Conservation (phyloP, 2,329 filamentous ascomycete species). For the Sporothrix pallida region DNA sequence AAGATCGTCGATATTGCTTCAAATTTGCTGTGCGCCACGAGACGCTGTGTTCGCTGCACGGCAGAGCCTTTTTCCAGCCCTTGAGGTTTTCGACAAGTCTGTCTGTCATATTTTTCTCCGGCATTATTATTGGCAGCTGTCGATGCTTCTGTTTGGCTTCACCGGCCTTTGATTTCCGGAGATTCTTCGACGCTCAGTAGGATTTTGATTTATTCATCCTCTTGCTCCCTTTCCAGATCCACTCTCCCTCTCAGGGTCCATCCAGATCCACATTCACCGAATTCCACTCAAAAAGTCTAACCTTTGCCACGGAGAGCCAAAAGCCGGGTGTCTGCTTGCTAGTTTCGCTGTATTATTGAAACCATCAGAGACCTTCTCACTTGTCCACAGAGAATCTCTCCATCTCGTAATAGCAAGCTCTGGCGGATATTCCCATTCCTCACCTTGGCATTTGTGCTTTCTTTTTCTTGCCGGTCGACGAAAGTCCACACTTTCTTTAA, state of each 20-base stretch:
- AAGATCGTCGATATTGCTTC: slow-evolving; percentile 1
- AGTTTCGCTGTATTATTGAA: slow-evolving; percentile 9
- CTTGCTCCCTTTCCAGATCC: background rate
- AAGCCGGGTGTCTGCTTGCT: background rate
- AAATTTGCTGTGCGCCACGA: background rate
- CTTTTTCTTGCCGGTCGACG: background rate
- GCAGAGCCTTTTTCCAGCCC: background rate
- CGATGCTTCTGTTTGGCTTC: background rate
- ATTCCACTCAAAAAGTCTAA: background rate
- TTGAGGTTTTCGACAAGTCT: background rate
- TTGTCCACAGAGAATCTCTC: background rate
- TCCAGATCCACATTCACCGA: background rate
- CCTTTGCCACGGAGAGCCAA: background rate
- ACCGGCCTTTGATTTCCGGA: background rate
- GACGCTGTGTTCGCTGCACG: background rate
- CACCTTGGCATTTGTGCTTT: slow-evolving; percentile 9
- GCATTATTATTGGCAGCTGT: background rate
- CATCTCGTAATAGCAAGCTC: background rate
- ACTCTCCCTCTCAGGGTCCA: slow-evolving; percentile 3
- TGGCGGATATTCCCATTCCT: slow-evolving; percentile 1
- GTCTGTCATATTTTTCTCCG: background rate
- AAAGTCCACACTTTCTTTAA: background rate
- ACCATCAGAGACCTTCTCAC: background rate
- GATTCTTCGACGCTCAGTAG: background rate
- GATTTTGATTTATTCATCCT: background rate